Evolutionary conservation across 345 rosid genomes (phyloP).

Genomic region (Dovyalis caffra): DNA sequence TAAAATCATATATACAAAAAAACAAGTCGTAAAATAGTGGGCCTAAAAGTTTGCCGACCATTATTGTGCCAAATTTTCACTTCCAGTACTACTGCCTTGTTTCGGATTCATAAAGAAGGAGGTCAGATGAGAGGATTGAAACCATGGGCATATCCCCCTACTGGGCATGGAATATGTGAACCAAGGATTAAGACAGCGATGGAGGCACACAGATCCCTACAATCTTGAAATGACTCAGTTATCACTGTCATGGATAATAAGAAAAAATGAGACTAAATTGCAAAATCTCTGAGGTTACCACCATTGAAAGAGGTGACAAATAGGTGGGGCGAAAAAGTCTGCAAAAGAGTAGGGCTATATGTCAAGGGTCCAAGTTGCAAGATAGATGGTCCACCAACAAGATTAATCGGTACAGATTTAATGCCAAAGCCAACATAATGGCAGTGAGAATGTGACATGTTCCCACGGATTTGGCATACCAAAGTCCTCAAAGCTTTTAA

Average conservation of each 20-base stretch:
- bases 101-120: background rate
- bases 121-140: background rate
- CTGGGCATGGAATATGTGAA: background rate
- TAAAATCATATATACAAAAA: background rate
- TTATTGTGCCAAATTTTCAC: no score
- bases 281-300: background rate
- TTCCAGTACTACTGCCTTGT: background rate
- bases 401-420: constrained; percentile 14
- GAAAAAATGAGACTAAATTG: background rate
- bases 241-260: constrained; percentile 22
- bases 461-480: constrained; percentile 23
- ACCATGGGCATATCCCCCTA: background rate
- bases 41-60: no score
- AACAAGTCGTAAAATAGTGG: background rate
- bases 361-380: constrained; percentile 22
- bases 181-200: background rate
- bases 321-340: background rate
- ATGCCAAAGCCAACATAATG: constrained; percentile 17
- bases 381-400: constrained; percentile 27
- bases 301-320: constrained; percentile 11
- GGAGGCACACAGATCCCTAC: constrained; percentile 37
- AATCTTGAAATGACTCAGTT: constrained; percentile 17
- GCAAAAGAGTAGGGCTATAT: background rate
- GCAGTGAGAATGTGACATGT: constrained; percentile 26
- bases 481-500: constrained; percentile 7